phyloP scores from a whole-genome alignment of 805 yeast species.

The Hanseniaspora jakobsenii region DNA sequence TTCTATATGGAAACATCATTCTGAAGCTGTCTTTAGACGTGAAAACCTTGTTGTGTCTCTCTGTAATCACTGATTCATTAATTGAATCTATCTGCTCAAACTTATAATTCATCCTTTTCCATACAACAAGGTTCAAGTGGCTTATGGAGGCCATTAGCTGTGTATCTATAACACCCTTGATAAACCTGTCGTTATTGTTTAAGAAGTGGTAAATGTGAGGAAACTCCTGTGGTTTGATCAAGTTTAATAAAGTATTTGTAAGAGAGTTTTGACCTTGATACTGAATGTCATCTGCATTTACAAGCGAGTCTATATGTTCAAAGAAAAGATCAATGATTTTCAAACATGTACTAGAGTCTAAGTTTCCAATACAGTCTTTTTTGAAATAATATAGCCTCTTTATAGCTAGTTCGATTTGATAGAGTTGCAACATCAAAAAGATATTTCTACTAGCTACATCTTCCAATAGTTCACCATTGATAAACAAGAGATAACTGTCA shows the following conservation, averaged over 20 bases:
- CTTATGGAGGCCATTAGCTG: no score
- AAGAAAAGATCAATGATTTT: constrained; percentile 1
- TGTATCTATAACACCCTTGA: background rate
- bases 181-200: background rate
- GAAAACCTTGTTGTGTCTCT: no score
- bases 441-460: background rate
- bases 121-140: background rate
- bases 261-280: background rate
- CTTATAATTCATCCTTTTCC: background rate
- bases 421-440: background rate
- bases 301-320: constrained; percentile 5
- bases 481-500: background rate
- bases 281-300: constrained; percentile 8
- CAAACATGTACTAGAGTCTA: background rate
- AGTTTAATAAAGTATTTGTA: background rate
- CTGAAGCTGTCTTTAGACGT: no score
- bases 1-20: no score
- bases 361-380: background rate
- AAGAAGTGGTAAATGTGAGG: constrained; percentile 7
- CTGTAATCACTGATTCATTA: no score
- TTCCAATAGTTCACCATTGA: background rate
- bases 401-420: constrained; percentile 1
- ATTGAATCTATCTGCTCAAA: background rate
- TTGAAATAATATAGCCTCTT: background rate
- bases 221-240: background rate